Evolutionary conservation across 2,329 filamentous ascomycete genomes (phyloP).

Genomic region (Penicillium sp.): DNA sequence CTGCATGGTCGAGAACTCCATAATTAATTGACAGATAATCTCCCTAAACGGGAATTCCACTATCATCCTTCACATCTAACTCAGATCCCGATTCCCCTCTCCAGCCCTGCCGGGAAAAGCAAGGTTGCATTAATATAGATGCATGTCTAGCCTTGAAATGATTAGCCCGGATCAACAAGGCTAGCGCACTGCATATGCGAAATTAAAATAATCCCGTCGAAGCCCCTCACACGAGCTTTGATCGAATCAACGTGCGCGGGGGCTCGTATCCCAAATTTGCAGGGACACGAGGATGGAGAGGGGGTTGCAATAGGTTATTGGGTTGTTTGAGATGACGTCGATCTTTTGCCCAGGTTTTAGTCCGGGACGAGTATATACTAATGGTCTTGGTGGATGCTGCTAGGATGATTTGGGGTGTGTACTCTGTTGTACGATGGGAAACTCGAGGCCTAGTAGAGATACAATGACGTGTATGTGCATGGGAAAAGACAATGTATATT

Average conservation of each 20-base stretch:
- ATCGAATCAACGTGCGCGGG: slow-evolving; percentile 2
- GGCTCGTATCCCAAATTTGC: slow-evolving; percentile 3
- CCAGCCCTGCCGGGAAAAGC: not conserved
- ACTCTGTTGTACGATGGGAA: not conserved
- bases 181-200: not conserved
- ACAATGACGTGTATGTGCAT: not conserved
- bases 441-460: not conserved
- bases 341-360: slow-evolving; percentile 4
- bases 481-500: not conserved
- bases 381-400: not conserved
- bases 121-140: not conserved
- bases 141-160: not conserved
- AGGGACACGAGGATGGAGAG: slow-evolving; percentile 4
- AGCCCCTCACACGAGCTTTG: not conserved
- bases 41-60: not conserved
- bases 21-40: not conserved
- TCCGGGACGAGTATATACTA: not conserved
- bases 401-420: not conserved
- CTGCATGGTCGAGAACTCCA: not conserved
- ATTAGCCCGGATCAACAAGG: not conserved
- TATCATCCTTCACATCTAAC: not conserved
- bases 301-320: not conserved
- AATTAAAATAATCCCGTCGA: not conserved
- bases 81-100: not conserved
- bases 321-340: slow-evolving; percentile 4